A percentile compares a stretch with the other conserved stretches of the same genome.
Evolutionary conservation across 805 yeast species (phyloP).

Genomic region (Teunomyces stri): DNA sequence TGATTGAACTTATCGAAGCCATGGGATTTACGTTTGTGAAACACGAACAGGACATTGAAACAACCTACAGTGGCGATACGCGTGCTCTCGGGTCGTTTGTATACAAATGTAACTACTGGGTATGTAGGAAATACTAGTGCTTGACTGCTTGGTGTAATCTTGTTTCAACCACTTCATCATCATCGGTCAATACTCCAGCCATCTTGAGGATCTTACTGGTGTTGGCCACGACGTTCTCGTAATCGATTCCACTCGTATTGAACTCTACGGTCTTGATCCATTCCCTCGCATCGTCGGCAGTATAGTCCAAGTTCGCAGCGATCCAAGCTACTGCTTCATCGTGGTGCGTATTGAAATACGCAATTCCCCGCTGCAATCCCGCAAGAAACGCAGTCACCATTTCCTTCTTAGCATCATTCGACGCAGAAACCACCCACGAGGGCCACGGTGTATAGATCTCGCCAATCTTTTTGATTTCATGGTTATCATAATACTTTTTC

Average conservation of each 20-base stretch:
- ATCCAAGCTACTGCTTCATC: slow-evolving; percentile 70
- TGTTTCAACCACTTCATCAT: slow-evolving; percentile 19
- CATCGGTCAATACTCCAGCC: slow-evolving; percentile 57
- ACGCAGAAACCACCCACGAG: slow-evolving; percentile 78
- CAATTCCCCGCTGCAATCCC: slow-evolving; percentile 66
- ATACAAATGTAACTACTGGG: slow-evolving; percentile 70
- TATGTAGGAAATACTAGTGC: slow-evolving; percentile 38
- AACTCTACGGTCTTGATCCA: slow-evolving; percentile 83
- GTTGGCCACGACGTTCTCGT: slow-evolving; percentile 47
- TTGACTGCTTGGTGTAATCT: slow-evolving; percentile 21
- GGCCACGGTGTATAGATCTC: slow-evolving; percentile 96
- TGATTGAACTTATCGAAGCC: slow-evolving; percentile 42
- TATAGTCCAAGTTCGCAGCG: slow-evolving; percentile 66
- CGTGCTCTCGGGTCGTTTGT: slow-evolving; percentile 51
- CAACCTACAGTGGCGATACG: slow-evolving; percentile 54
- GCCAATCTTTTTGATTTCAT: slow-evolving; percentile 80
- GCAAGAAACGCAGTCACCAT: slow-evolving; percentile 41
- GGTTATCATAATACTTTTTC: slow-evolving; percentile 75
- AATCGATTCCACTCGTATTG: slow-evolving; percentile 47
- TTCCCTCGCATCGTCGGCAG: slow-evolving; percentile 69
- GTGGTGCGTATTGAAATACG: slow-evolving; percentile 55
- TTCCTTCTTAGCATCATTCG: slow-evolving; percentile 33
- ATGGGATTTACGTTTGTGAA: slow-evolving; percentile 53
- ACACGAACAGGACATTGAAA: slow-evolving; percentile 41
- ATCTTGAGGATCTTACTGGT: slow-evolving; percentile 56